Base-by-base conservation (phyloP, 1,284 basidiomycete genomes). In the Austropuccinia psidii region DNA sequence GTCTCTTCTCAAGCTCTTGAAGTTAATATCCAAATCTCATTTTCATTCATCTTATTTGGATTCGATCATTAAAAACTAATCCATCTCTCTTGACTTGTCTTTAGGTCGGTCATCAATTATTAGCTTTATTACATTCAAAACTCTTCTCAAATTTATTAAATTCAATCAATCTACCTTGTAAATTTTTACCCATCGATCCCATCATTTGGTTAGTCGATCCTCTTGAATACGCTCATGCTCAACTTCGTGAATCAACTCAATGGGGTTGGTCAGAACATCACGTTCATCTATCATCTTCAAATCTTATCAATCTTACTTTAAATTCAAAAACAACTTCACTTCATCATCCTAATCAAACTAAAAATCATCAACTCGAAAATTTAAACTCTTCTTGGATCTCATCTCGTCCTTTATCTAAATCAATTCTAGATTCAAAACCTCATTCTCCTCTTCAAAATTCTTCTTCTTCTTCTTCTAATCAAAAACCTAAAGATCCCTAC, bases 211-310 rank as follows among this genome's bases (percentile, higher is more conserved):
- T 73, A 0, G 70, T 73, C n/a, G 70, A 73, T 43, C 70, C 70
- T 9, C 45, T 64, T 19, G 70, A 73, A 64, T 73, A 73, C 52
- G 70, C 70, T 27, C 60, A 73, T 64, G 70, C 70, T 19, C 70
- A 73, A 64, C 45, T 73, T 4, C 43, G 70, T 33, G 70, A 73
- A 41, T 64, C 70, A 0, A 73, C 70, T 2, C 47, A 73, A 50
- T 73, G 70, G 70, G 70, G 70, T 27, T 73, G 70, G 70, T 62
- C 70, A 21, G 70, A 73, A 45, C 70, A 73, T 41, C 70, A 73
- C 55, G 70, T 73, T 60, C 58, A 73, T 24, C 39, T 62, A 9
- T 50, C 60, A 13, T 8, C 70, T 43, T 35, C 43, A 13, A 15
- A 62, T 29, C 9, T 8, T 27, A 45, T 45, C 4, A 60, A 27